Conservation (phyloP, 495 filamentous ascomycete species). For the Neurospora sp. region DNA sequence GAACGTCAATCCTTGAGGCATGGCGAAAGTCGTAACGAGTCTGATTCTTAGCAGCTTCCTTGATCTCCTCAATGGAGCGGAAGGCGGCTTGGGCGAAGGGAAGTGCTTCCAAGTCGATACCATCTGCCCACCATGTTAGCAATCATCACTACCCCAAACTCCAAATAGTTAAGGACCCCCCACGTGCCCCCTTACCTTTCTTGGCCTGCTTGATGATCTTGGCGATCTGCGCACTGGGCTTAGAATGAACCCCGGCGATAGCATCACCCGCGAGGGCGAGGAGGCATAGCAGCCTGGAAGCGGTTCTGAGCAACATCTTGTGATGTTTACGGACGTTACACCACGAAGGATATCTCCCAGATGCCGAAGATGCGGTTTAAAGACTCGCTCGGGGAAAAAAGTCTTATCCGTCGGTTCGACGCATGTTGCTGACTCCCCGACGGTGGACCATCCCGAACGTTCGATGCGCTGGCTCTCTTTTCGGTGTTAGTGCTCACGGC, state of each 20-base stretch:
- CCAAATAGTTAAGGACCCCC: neutral
- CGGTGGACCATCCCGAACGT: neutral
- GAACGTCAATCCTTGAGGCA: neutral
- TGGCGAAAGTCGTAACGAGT: neutral
- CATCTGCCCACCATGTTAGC: neutral
- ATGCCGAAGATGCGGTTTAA: neutral
- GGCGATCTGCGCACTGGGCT: neutral
- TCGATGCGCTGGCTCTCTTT: neutral
- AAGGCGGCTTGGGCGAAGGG: conserved; percentile 5
- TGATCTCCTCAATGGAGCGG: neutral
- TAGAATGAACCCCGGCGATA: neutral
- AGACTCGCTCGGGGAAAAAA: neutral
- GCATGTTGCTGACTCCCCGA: neutral
- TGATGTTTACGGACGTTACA: neutral
- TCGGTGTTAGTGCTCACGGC: neutral
- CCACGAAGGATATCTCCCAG: neutral
- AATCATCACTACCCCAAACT: neutral
- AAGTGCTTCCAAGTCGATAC: neutral
- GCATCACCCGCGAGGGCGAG: neutral
- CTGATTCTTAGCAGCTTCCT: neutral
- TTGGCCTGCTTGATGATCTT: neutral
- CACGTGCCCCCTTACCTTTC: neutral
- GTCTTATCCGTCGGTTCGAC: neutral
- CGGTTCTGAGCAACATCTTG: neutral
- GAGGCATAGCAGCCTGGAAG: neutral